Percentiles rank a stretch among this genome's conserved stretches.
phyloP scores from a whole-genome alignment of 257 asterid species.

The Plantago major region DNA sequence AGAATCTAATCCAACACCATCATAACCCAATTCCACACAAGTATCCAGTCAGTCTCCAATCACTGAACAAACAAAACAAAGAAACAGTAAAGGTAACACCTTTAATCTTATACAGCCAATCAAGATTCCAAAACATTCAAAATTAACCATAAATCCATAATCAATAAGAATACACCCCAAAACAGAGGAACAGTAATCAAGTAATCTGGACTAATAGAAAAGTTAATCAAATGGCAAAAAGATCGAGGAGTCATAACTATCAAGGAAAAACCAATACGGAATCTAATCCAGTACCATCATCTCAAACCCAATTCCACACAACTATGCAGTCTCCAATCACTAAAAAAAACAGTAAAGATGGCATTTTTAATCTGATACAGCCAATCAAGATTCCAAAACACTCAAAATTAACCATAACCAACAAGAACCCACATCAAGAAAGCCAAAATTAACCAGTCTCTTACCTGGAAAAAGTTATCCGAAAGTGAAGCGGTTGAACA shows the following conservation, averaged over 20 bases:
- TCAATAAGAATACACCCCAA: slow-evolving; percentile 6
- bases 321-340: slow-evolving; percentile 15
- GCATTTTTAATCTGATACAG: slow-evolving; percentile 21
- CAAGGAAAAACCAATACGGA: neutral
- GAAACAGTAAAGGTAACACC: slow-evolving; percentile 27
- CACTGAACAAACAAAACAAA: neutral
- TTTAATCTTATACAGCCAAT: slow-evolving; percentile 25
- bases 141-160: slow-evolving; percentile 15
- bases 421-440: slow-evolving; percentile 24
- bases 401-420: neutral
- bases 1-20: slow-evolving; percentile 14
- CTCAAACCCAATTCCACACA: slow-evolving; percentile 13
- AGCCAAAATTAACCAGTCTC: neutral
- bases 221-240: too few species aligned
- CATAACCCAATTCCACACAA: slow-evolving; percentile 19
- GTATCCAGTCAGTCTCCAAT: slow-evolving; percentile 15
- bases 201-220: too few species aligned
- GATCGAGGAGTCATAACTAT: neutral
- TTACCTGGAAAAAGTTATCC: too few species aligned
- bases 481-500: too few species aligned
- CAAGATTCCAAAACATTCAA: slow-evolving; percentile 21
- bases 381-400: slow-evolving; percentile 31
- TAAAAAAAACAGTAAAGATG: slow-evolving; percentile 26
- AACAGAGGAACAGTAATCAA: too few species aligned
- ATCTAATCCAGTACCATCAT: slow-evolving; percentile 1